Percentiles rank a stretch among this genome's conserved stretches.
Evolutionary conservation across 306 rosid genomes (phyloP).

Genomic region (Castanea crenata): DNA sequence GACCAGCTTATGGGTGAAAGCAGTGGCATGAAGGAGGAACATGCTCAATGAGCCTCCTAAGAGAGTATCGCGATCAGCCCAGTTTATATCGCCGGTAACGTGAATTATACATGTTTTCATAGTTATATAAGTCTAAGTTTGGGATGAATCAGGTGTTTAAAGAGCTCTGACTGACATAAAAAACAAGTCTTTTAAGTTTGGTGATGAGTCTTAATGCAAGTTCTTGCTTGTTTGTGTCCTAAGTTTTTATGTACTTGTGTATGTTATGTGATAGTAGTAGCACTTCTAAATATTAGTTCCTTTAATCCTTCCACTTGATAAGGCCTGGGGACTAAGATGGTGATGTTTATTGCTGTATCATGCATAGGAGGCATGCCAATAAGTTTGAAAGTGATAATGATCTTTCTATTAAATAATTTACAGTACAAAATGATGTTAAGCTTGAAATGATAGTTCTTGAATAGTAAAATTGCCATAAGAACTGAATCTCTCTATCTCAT

Average conservation of each 20-base stretch:
- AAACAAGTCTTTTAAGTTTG: background rate
- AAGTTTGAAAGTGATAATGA: background rate
- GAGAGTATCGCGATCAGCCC: conserved; percentile 40
- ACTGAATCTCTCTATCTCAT: conserved; percentile 18
- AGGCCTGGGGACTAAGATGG: conserved; percentile 1
- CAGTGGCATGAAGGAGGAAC: conserved; percentile 54
- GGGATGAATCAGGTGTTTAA: too few species aligned
- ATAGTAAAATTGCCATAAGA: background rate
- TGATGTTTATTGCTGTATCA: background rate
- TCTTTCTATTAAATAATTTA: background rate
- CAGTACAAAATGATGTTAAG: background rate
- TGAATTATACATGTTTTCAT: conserved; percentile 2
- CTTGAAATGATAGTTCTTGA: background rate
- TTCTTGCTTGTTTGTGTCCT: conserved; percentile 1
- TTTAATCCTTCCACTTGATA: background rate
- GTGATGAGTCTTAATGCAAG: background rate
- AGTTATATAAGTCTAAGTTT: too few species aligned
- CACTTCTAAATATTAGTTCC: background rate
- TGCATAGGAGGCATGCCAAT: background rate
- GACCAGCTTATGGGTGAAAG: conserved; percentile 28
- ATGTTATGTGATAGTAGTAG: background rate
- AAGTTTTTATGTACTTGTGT: background rate
- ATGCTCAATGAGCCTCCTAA: conserved; percentile 54
- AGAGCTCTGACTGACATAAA: too few species aligned
- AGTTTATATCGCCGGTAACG: conserved; percentile 55